phyloP scores from a whole-genome alignment of 352 stramenopile genomes.

The Sclerospora graminicola region DNA sequence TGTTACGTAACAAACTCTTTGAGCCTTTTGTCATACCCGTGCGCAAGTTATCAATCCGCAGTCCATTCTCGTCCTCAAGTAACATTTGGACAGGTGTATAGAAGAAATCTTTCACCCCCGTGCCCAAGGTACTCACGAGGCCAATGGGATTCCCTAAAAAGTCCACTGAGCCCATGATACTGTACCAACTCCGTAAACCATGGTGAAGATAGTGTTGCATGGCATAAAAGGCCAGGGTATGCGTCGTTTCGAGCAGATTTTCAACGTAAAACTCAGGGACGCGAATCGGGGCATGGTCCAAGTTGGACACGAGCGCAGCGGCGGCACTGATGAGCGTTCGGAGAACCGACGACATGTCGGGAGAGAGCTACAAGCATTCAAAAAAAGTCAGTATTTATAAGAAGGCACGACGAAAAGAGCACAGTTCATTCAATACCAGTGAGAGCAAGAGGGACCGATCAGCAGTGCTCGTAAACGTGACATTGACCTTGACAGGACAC shows the following conservation, averaged over 20 bases:
- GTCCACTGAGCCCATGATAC: slow-evolving; percentile 84
- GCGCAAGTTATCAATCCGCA: slow-evolving; percentile 79
- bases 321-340: slow-evolving; percentile 73
- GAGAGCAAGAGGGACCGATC: slow-evolving; percentile 77
- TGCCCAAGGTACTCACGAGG: slow-evolving; percentile 81
- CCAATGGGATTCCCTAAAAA: slow-evolving; percentile 87
- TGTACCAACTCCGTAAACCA: slow-evolving; percentile 76
- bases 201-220: slow-evolving; percentile 85
- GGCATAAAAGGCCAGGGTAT: slow-evolving; percentile 75
- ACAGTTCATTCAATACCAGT: slow-evolving; percentile 37
- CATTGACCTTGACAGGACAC: slow-evolving; percentile 79
- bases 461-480: slow-evolving; percentile 81
- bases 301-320: slow-evolving; percentile 69
- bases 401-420: no score
- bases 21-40: slow-evolving; percentile 84
- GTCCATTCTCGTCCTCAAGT: slow-evolving; percentile 80
- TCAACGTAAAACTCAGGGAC: slow-evolving; percentile 87
- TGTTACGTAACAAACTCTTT: slow-evolving; percentile 81
- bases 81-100: slow-evolving; percentile 91
- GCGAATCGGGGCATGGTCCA: slow-evolving; percentile 81
- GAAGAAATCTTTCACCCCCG: slow-evolving; percentile 91
- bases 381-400: no score
- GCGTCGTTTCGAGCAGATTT: slow-evolving; percentile 79
- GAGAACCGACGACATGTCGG: slow-evolving; percentile 71
- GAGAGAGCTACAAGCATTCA: slow-evolving; percentile 39